Evolutionary conservation across 2,329 filamentous ascomycete genomes (phyloP).

Genomic region (Arthrobotrys conoides): DNA sequence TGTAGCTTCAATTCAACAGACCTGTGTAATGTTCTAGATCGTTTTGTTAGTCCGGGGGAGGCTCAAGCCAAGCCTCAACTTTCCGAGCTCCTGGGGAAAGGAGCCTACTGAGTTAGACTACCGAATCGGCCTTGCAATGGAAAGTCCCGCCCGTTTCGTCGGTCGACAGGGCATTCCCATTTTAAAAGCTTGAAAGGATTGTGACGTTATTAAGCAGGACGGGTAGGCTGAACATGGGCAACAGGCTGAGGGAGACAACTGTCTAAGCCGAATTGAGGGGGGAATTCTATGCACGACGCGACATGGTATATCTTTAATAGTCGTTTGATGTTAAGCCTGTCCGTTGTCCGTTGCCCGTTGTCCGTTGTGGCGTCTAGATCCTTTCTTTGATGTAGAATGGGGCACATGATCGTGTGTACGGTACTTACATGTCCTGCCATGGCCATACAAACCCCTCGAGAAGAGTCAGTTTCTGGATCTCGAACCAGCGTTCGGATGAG

Average conservation of each 20-base stretch:
- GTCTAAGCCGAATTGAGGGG: not conserved
- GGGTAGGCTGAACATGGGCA: not conserved
- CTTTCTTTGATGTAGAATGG: not conserved
- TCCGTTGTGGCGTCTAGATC: not conserved
- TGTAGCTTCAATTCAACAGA: too few relatives aligned
- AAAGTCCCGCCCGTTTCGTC: not conserved
- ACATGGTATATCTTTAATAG: not conserved
- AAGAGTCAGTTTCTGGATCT: not conserved
- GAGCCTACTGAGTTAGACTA: too few relatives aligned
- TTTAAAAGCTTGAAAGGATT: not conserved
- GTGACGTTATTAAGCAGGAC: slow-evolving; percentile 40
- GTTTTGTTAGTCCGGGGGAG: not conserved
- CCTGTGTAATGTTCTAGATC: not conserved
- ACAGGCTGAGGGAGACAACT: not conserved
- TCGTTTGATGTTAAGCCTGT: too few relatives aligned
- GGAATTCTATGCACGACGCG: slow-evolving; percentile 1
- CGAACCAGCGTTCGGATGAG: not conserved
- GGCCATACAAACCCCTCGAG: too few relatives aligned
- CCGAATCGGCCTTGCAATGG: too few relatives aligned
- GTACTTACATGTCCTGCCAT: too few relatives aligned
- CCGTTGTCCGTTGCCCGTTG: not conserved
- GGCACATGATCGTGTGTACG: not conserved
- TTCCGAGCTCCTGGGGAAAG: slow-evolving; percentile 21
- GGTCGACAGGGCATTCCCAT: too few relatives aligned
- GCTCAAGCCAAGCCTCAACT: slow-evolving; percentile 3